A percentile compares a stretch with the other conserved stretches of the same genome.
phyloP scores from a whole-genome alignment of 2,329 filamentous ascomycete species.

The Phaeoacremonium minimum region DNA sequence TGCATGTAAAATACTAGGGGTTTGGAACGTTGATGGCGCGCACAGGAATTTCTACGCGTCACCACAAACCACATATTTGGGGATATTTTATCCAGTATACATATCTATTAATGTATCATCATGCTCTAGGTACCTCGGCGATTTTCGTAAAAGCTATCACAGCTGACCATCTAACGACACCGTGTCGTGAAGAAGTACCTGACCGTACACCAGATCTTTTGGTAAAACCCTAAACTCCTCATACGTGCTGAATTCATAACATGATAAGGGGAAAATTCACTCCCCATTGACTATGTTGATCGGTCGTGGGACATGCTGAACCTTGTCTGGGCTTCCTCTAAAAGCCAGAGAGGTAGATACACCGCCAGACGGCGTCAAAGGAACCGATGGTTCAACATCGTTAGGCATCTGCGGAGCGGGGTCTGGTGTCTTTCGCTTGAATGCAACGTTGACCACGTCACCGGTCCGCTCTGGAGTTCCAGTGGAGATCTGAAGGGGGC shows the following conservation, averaged over 20 bases:
- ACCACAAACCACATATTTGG: too few species aligned
- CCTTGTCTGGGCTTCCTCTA: conserved; percentile 59
- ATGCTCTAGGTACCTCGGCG: not conserved
- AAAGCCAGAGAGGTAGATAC: conserved; percentile 47
- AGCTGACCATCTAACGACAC: not conserved
- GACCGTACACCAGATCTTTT: not conserved
- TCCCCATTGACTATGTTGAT: conserved; percentile 20
- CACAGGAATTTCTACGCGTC: too few species aligned
- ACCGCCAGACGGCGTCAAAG: conserved; percentile 18
- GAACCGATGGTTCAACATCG: conserved; percentile 7
- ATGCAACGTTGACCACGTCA: conserved; percentile 9
- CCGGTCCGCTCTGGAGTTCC: conserved; percentile 7
- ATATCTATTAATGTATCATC: not conserved
- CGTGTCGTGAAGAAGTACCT: not conserved
- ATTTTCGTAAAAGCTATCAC: not conserved
- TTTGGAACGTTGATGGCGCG: too few species aligned
- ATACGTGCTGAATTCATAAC: conserved; percentile 7
- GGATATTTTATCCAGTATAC: too few species aligned
- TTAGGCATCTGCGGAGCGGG: not conserved
- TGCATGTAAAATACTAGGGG: too few species aligned
- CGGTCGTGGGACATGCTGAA: conserved; percentile 25
- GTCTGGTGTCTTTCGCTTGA: conserved; percentile 3
- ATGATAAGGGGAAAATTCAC: not conserved
- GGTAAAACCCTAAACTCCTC: conserved; percentile 13
- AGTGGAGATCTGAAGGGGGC: conserved; percentile 7